A percentile compares a stretch with the other conserved stretches of the same genome.
Conservation (phyloP, 2,329 filamentous ascomycete species). For the Hypoxylon sp. region DNA sequence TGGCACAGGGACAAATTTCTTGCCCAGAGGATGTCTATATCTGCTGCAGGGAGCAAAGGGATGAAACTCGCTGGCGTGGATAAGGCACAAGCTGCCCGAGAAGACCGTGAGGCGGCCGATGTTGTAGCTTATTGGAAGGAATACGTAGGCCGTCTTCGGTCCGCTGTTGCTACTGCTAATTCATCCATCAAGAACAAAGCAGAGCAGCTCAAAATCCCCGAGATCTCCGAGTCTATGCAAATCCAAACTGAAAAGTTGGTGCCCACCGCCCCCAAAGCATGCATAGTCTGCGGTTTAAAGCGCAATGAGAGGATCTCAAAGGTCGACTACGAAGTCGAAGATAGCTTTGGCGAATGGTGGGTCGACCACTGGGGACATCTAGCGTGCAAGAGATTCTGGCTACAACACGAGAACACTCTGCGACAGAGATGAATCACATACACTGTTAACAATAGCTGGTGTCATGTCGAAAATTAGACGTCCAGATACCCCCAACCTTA, state of each 20-base stretch:
- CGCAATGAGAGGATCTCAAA: constrained; percentile 84
- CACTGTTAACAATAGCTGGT: background rate
- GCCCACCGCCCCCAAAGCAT: constrained; percentile 78
- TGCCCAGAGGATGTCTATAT: constrained; percentile 89
- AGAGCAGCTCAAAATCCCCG: constrained; percentile 69
- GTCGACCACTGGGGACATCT: constrained; percentile 87
- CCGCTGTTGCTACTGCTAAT: constrained; percentile 76
- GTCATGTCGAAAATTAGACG: constrained; percentile 2
- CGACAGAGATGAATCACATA: constrained; percentile 68
- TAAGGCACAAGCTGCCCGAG: constrained; percentile 82
- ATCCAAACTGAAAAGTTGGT: constrained; percentile 79
- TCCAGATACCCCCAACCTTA: background rate
- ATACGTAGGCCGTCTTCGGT: constrained; percentile 79
- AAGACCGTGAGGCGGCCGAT: constrained; percentile 87
- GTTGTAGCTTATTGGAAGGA: constrained; percentile 80
- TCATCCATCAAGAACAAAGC: constrained; percentile 53
- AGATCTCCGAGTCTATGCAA: constrained; percentile 76
- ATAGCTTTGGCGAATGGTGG: constrained; percentile 98
- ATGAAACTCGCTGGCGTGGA: constrained; percentile 94
- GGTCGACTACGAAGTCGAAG: constrained; percentile 81
- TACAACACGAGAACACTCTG: constrained; percentile 77
- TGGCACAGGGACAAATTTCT: constrained; percentile 93
- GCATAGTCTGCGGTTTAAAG: constrained; percentile 88
- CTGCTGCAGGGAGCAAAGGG: constrained; percentile 78
- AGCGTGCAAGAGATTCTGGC: constrained; percentile 87